Evolutionary conservation across 768 basidiomycete genomes (phyloP), one percentile per base, ranked within the genome.

Genomic region (Mycena rosella): DNA sequence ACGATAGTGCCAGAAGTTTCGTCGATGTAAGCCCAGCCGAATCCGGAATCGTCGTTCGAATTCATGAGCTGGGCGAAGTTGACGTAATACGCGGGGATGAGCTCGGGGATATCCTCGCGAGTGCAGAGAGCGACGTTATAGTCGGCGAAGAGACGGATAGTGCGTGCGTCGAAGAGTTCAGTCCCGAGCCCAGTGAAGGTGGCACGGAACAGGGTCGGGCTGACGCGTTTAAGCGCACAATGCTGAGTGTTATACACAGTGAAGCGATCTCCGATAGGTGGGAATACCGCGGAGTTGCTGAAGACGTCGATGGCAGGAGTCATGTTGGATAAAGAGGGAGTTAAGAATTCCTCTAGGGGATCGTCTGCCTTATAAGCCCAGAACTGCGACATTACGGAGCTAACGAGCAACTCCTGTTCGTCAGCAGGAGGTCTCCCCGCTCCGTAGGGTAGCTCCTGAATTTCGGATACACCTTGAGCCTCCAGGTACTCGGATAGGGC

Each of bases 401-500:
- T 26, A 2, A 48, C 7, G 2, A 48, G 14, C 5, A 48, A 5
- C 26, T 26, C 47, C 26, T 11, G 20, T n/a, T 6, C 4, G 20
- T 20, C 5, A 20, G 42, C 6, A n/a, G n/a, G n/a, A n/a, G n/a
- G 42, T 22, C 11, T 24, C 8, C 26, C 26, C 14, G 47, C 3
- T 27, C 47, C 47, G 26, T 48, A 48, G 3, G 47, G 47, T 2
- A 48, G 47, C 2, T 13, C 32, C 7, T 18, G 18, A 24, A 56
- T 8, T 2, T 42, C 38, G 13, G 55, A 56, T 7, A 42, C 40
- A 0, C 55, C 55, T n/a, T 17, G 7, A 2, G 38, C 26, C 24
- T 56, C 36, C 55, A 56, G 24, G 66, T 83, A 83, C 5, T 70
- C 62, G 0, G 54, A 26, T 5, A 81, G 51, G 0, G 74, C 74